Base-by-base conservation (phyloP, 495 filamentous ascomycete genomes). In the Podospora pseudopauciseta region DNA sequence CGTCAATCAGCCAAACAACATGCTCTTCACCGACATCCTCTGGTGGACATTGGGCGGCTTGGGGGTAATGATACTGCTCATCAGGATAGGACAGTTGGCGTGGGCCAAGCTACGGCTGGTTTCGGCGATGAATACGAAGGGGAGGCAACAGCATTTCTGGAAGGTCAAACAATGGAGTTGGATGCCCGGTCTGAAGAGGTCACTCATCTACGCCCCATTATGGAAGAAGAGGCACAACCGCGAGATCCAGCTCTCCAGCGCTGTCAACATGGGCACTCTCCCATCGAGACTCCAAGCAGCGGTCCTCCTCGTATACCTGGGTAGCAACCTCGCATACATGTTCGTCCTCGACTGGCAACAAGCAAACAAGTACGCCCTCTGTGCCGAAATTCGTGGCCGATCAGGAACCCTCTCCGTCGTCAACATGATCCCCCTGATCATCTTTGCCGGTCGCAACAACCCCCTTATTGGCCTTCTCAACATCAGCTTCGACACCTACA, bases 401-500 rank as follows among this genome's bases (percentile, higher is more conserved):
- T 91, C 90, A 23, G 95, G 95, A 58, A 89, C 88, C 55, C 84
- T 99, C 69, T 86, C 94, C 1, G 82, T 89, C 27, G 86, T 96
- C 68, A 99, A 96, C 78, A 90, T 98, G 89, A 85, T 97, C n/a
- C 92, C 93, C 5, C 84, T 97, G 23, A 86, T 99, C 70, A 81
- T 98, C 65, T 86, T 97, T 67, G 94, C 93, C 18, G 88, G 92
- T 23, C 89, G 94, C 71, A 98, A 98, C 81, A 98, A 97, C 76
- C 92, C 92, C 18, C 80, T 97, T n/a, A 97, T 97, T 69, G 76
- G 82, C 5, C 77, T 96, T 16, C 83, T 97, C 71, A 88, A 87
- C 30, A 88, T 98, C 79, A 94, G 92, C 77, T 99, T 97, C 79
- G 96, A 99, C 80, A 97, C 94, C 0, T 97, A 93, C 84, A 98